phyloP scores from a whole-genome alignment of 2,329 filamentous ascomycete species.

The Colletotrichum siamense region DNA sequence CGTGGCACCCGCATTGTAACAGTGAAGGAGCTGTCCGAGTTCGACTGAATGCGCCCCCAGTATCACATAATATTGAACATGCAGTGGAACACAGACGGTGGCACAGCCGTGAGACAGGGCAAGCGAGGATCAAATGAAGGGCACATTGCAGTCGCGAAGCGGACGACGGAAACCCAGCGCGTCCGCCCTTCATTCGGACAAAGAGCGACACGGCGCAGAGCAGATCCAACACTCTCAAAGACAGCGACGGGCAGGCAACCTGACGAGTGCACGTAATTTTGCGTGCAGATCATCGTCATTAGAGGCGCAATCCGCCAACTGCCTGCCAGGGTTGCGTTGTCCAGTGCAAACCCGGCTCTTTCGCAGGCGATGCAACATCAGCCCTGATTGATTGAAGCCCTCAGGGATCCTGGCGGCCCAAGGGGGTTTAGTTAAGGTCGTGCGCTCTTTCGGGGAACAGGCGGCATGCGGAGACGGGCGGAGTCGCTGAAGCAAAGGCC shows the following conservation, averaged over 20 bases:
- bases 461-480: slow-evolving; percentile 7
- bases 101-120: background rate
- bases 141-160: background rate
- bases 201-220: background rate
- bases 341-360: background rate
- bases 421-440: background rate
- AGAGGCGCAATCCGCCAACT: background rate
- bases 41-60: background rate
- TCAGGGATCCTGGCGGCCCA: background rate
- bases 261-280: background rate
- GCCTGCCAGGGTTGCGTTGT: background rate
- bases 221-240: background rate
- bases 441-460: background rate
- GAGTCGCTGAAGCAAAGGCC: background rate
- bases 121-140: background rate
- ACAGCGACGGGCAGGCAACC: background rate
- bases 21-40: background rate
- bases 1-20: background rate
- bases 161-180: background rate
- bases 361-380: background rate
- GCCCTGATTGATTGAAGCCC: background rate
- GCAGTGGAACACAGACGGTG: background rate
- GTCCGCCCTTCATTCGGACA: background rate
- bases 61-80: background rate
- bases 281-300: background rate